phyloP scores from a whole-genome alignment of 129 eudicot genomes.

The Solidago caesia region DNA sequence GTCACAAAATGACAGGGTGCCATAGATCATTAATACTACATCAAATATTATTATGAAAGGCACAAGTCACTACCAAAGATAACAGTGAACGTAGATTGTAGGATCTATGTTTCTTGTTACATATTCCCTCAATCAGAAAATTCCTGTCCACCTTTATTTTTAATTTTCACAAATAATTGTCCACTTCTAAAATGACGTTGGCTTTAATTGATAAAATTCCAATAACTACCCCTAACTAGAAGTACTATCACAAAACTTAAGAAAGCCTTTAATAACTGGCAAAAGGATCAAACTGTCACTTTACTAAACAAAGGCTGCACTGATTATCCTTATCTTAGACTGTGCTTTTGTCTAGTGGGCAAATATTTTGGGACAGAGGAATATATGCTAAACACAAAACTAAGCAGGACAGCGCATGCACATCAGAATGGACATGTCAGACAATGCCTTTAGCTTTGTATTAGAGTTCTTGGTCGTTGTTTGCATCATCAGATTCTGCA shows the following conservation, averaged over 20 bases:
- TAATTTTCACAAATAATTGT: too few species aligned
- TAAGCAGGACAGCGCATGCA: neutral
- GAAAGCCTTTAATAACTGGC: too few species aligned
- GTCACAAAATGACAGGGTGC: constrained; percentile 3
- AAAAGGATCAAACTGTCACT: too few species aligned
- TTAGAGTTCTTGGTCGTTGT: neutral
- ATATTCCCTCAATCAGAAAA: neutral
- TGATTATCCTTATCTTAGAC: too few species aligned
- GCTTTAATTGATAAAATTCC: too few species aligned
- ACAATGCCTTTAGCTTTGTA: neutral
- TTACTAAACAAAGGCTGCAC: too few species aligned
- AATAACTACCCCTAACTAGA: too few species aligned
- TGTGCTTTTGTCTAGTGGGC: too few species aligned
- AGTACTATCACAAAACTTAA: neutral
- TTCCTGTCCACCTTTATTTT: too few species aligned
- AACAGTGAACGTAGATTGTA: neutral
- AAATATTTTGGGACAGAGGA: too few species aligned
- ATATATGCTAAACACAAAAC: neutral
- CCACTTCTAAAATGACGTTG: too few species aligned
- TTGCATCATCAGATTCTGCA: neutral
- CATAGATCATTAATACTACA: neutral
- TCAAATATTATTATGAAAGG: neutral
- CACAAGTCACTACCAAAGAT: neutral
- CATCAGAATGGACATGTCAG: neutral
- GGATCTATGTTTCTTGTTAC: neutral